Percentiles rank a stretch among this genome's conserved stretches.
These are phyloP conservation scores for Agapanthus africanus DNA, from an alignment of 106 monocot species.

Conservation along the genomic window DNA sequence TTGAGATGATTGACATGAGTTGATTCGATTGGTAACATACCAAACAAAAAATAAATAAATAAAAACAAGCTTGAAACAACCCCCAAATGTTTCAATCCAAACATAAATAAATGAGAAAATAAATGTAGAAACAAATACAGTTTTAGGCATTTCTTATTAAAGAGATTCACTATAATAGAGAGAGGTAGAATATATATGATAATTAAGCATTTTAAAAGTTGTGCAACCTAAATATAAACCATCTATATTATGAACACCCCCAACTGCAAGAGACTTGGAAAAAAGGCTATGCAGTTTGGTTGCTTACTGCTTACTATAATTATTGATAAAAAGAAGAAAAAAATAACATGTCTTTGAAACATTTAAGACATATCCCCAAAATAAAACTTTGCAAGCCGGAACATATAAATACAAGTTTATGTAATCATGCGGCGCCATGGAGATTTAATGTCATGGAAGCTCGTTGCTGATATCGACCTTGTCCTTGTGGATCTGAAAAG, in stretches of 20 bases:
- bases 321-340: neutral
- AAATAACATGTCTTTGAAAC: neutral
- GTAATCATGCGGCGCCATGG: neutral
- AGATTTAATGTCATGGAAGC: neutral
- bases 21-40: too few relatives aligned
- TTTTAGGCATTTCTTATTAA: neutral
- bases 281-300: conserved; percentile 13
- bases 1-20: too few relatives aligned
- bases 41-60: too few relatives aligned
- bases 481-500: conserved; percentile 90
- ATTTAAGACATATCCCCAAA: neutral
- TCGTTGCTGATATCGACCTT: conserved; percentile 54
- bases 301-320: neutral
- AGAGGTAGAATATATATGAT: too few relatives aligned
- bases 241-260: too few relatives aligned
- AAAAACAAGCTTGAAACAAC: too few relatives aligned
- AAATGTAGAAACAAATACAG: conserved; percentile 4
- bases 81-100: too few relatives aligned
- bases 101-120: too few relatives aligned
- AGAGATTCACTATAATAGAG: neutral
- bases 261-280: conserved; percentile 10
- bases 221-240: neutral
- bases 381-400: neutral
- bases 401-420: neutral
- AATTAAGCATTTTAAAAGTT: too few relatives aligned